Percentiles rank a stretch among this genome's conserved stretches.
phyloP scores from a whole-genome alignment of 495 filamentous ascomycete species.

The Annulohypoxylon maeteangense region DNA sequence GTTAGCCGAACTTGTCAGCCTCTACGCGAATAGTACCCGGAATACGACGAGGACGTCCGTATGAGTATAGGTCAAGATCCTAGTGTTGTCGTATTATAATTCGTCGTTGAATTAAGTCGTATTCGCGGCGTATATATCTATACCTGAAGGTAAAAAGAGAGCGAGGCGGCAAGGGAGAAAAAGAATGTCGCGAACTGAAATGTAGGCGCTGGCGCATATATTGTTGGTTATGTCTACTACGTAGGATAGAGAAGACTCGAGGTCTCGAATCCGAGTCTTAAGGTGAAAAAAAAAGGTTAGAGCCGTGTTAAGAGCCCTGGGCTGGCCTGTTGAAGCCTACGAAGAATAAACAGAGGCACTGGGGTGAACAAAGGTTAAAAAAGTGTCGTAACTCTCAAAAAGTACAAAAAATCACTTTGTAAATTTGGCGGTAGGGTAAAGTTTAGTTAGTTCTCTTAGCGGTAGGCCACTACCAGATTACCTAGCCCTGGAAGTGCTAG shows the following conservation, averaged over 20 bases:
- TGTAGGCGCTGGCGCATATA: constrained; percentile 36
- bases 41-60: constrained; percentile 1
- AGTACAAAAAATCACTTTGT: constrained; percentile 6
- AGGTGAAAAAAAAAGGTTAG: constrained; percentile 4
- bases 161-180: constrained; percentile 15
- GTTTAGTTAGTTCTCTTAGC: constrained; percentile 14
- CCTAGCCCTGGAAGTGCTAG: not conserved
- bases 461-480: not conserved
- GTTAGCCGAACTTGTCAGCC: constrained; percentile 3
- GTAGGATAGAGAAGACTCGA: constrained; percentile 11
- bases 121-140: constrained; percentile 14
- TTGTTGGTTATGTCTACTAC: not conserved
- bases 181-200: constrained; percentile 38
- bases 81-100: constrained; percentile 18
- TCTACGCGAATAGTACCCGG: not conserved
- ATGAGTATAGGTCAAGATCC: not conserved
- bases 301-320: constrained; percentile 16
- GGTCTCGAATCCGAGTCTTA: constrained; percentile 25
- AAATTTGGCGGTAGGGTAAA: constrained; percentile 22
- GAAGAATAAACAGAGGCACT: constrained; percentile 20
- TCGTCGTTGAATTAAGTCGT: constrained; percentile 19
- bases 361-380: constrained; percentile 16
- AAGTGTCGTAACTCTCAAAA: constrained; percentile 10
- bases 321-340: constrained; percentile 6
- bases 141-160: not conserved